Base-by-base conservation (phyloP, 352 stramenopile genomes). In the Globisporangium parvum region DNA sequence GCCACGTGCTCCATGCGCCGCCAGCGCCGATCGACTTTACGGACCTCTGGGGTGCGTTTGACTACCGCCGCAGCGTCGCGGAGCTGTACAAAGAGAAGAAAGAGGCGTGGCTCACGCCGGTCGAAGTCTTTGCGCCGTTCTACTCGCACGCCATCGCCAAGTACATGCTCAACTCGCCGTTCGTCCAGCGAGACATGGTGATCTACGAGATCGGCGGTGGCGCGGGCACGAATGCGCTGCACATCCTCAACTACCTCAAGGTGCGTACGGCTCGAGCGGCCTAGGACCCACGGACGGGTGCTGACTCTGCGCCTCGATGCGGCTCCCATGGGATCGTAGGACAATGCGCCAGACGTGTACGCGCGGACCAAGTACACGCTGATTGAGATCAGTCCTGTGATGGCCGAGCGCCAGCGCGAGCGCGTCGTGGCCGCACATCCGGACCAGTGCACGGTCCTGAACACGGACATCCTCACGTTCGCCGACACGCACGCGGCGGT, bases 141-240 rank as follows among this genome's bases (percentile, higher is more conserved):
- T 96, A 96, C 69, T 96, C 86, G 53, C 68, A 91, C 20, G 88
- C 87, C 20, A 68, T 97, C 54, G 89, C 85, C 47, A 82, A 77
- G 40, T 96, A 95, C 71, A 93, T 97, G 69, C 69, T 95, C 26
- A 73, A 80, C 65, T 89, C 82, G 45, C 80, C 84, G 0, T 80
- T 80, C 53, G 66, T 68, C 45, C 64, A 73, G 44, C 59, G 75
- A 37, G 59, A 74, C 48, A 63, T 94, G 52, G 59, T 76, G 62
- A 84, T 97, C 56, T 89, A 81, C 59, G 89, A 97, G 60, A 88
- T 95, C 41, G 89, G 89, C 39, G 89, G 87, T 26, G 89, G 89
- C 5, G 82, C 88, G 6, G 87, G 89, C 59, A 95, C 85, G 31
- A 96, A 96, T 48, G 89, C 89, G 47, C 70, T 94, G 53, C 80